A percentile compares a stretch with the other conserved stretches of the same genome.
These are phyloP conservation scores for Malassezia dermatis DNA, from an alignment of 1,284 basidiomycete genomes.

Conservation along the genomic window DNA sequence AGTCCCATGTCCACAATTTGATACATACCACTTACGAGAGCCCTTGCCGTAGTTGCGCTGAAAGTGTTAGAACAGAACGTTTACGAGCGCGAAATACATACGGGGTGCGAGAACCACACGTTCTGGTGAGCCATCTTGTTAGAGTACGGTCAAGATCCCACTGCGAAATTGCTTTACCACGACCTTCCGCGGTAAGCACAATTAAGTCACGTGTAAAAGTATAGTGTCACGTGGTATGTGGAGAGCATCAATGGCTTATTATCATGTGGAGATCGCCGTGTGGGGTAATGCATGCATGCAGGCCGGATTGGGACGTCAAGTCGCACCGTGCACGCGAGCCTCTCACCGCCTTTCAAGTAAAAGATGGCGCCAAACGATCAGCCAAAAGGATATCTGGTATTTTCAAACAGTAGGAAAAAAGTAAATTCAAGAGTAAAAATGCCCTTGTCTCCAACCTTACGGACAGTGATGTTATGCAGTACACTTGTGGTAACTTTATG, in stretches of 20 bases:
- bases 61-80: constrained; percentile 2
- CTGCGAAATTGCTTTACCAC: background rate
- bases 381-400: background rate
- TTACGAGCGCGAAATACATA: constrained; percentile 10
- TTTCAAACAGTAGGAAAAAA: background rate
- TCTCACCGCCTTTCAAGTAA: background rate
- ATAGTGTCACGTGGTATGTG: constrained; percentile 5
- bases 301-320: background rate
- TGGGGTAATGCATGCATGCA: constrained; percentile 1
- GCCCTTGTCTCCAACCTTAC: background rate
- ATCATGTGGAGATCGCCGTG: constrained; percentile 2
- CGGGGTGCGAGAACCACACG: constrained; percentile 44
- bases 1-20: background rate
- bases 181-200: background rate
- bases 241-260: background rate
- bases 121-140: constrained; percentile 45
- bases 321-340: background rate
- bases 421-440: background rate
- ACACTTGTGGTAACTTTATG: background rate
- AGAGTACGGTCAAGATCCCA: background rate
- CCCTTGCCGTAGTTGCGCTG: constrained; percentile 43
- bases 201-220: constrained; percentile 12
- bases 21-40: constrained; percentile 42
- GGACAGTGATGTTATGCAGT: background rate
- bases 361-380: background rate